phyloP scores from a whole-genome alignment of 352 stramenopile species.

The Elongisporangium anandrum region DNA sequence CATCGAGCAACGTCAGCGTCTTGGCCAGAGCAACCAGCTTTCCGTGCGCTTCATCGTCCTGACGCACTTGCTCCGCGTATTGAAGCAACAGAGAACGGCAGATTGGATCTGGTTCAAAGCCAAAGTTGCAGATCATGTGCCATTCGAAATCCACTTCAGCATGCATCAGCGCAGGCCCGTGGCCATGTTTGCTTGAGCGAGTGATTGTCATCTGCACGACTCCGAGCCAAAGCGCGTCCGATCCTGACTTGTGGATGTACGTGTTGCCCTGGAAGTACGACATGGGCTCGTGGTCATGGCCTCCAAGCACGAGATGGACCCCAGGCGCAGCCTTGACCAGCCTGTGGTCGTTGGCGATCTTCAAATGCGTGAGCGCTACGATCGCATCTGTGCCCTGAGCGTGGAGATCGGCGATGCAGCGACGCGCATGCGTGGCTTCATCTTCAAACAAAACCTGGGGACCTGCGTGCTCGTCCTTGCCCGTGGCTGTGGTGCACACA shows the following conservation, averaged over 20 bases:
- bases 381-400: slow-evolving; percentile 56
- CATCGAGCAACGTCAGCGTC: slow-evolving; percentile 47
- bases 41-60: slow-evolving; percentile 43
- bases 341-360: slow-evolving; percentile 49
- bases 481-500: slow-evolving; percentile 49
- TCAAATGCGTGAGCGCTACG: slow-evolving; percentile 78
- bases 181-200: slow-evolving; percentile 2
- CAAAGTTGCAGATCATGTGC: slow-evolving; percentile 66
- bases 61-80: slow-evolving; percentile 37
- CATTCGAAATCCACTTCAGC: slow-evolving; percentile 39
- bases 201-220: slow-evolving; percentile 59
- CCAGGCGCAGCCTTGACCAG: slow-evolving; percentile 51
- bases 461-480: slow-evolving; percentile 45
- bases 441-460: slow-evolving; percentile 45
- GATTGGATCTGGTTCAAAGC: slow-evolving; percentile 38
- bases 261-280: slow-evolving; percentile 47
- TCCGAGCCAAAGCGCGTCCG: slow-evolving; percentile 80
- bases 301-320: slow-evolving; percentile 85
- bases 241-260: slow-evolving; percentile 84
- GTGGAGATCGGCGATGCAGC: slow-evolving; percentile 48
- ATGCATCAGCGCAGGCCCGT: background rate
- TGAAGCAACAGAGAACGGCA: slow-evolving; percentile 39
- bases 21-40: slow-evolving; percentile 32
- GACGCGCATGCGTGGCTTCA: slow-evolving; percentile 32
- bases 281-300: slow-evolving; percentile 86